Conservation (phyloP, 1,284 basidiomycete species). For the Thecaphora thlaspeos region DNA sequence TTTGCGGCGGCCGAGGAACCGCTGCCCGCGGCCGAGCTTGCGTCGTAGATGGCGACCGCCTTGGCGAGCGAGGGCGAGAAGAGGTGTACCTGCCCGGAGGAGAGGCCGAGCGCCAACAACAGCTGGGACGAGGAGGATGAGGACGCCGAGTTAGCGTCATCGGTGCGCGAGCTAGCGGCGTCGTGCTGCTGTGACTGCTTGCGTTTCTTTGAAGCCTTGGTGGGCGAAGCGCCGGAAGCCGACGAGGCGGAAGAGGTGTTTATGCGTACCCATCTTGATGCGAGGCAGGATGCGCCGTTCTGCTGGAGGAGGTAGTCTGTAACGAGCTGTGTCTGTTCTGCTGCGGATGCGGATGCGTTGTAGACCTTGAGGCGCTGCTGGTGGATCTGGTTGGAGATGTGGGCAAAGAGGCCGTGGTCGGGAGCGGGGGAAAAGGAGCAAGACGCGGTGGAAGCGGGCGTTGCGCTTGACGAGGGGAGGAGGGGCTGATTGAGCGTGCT, state of each 20-base stretch:
- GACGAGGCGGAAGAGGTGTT: constrained; percentile 8
- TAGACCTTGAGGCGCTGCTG: constrained; percentile 72
- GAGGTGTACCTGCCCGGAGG: constrained; percentile 42
- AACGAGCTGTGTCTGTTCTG: constrained; percentile 66
- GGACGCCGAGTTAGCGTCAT: too few relatives aligned
- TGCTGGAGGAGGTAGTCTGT: constrained; percentile 59
- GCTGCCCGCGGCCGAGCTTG: constrained; percentile 33
- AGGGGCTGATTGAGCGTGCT: constrained; percentile 66
- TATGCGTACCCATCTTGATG: constrained; percentile 25
- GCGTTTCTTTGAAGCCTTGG: constrained; percentile 34
- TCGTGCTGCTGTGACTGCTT: constrained; percentile 28
- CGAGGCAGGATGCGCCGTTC: constrained; percentile 26
- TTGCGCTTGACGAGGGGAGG: constrained; percentile 61
- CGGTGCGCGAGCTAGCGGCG: neutral
- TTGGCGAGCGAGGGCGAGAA: constrained; percentile 43
- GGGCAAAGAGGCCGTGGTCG: constrained; percentile 66
- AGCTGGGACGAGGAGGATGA: constrained; percentile 15
- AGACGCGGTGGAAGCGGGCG: constrained; percentile 26
- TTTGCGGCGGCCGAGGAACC: constrained; percentile 29
- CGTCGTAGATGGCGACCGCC: constrained; percentile 41
- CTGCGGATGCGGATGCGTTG: constrained; percentile 64
- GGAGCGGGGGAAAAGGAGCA: constrained; percentile 65
- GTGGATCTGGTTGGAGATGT: constrained; percentile 70
- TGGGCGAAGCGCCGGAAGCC: neutral
- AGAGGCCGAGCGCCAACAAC: constrained; percentile 48